Evolutionary conservation across 2,329 filamentous ascomycete species (phyloP).

Genomic region (Calcarisporium arbuscula): DNA sequence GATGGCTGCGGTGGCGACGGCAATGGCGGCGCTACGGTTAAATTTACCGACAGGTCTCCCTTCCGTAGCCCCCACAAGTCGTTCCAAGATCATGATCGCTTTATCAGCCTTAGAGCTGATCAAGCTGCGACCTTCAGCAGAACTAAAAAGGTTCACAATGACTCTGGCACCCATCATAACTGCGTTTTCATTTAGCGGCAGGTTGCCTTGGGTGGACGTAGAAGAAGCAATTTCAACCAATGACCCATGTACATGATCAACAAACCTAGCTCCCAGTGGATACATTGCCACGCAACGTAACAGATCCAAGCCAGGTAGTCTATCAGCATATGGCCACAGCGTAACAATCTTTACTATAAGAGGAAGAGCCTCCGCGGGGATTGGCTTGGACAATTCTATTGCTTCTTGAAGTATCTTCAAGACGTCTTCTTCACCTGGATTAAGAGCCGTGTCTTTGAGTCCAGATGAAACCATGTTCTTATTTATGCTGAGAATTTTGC

Average conservation of each 20-base stretch:
- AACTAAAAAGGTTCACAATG: conserved; percentile 78
- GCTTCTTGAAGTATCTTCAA: conserved; percentile 56
- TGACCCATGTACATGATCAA: conserved; percentile 45
- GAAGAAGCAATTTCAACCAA: conserved; percentile 50
- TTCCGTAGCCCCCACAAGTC: conserved; percentile 47
- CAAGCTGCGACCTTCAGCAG: conserved; percentile 61
- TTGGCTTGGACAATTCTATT: conserved; percentile 52
- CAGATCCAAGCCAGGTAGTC: conserved; percentile 79
- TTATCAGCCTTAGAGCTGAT: conserved; percentile 52
- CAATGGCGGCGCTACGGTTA: conserved; percentile 78
- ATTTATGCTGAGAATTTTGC: conserved; percentile 72
- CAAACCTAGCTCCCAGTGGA: conserved; percentile 57
- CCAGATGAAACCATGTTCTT: conserved; percentile 63
- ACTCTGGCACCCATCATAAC: conserved; percentile 80
- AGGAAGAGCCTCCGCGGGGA: conserved; percentile 47
- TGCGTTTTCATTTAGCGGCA: conserved; percentile 66
- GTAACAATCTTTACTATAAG: conserved; percentile 67
- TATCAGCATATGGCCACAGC: conserved; percentile 72
- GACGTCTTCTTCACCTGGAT: conserved; percentile 60
- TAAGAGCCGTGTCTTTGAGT: conserved; percentile 67
- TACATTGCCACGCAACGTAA: conserved; percentile 74
- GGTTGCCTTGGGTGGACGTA: conserved; percentile 38
- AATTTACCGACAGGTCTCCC: conserved; percentile 42
- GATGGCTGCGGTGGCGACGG: conserved; percentile 73
- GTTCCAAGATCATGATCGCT: conserved; percentile 57